phyloP scores from a whole-genome alignment of 2,329 filamentous ascomycete genomes.

The Coniochaeta hoffmannii region DNA sequence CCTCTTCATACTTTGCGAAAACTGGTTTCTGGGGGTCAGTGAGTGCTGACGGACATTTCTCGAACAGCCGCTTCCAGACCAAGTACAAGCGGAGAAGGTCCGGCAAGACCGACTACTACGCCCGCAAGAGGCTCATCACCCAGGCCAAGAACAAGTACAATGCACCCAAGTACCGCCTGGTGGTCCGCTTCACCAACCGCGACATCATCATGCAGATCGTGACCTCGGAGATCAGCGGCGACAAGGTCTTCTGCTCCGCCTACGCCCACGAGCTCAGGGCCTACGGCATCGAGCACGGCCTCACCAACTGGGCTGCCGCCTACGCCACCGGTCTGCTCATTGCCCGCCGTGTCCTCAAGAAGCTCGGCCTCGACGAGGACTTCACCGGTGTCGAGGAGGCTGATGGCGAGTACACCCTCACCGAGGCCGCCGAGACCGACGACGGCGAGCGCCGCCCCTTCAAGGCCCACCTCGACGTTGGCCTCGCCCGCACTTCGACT shows the following conservation, averaged over 20 bases:
- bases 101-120: constrained; percentile 99
- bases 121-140: constrained; percentile 98
- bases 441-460: constrained; percentile 95
- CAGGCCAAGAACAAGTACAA: constrained; percentile 99
- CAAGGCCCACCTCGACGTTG: constrained; percentile 98
- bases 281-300: constrained; percentile 96
- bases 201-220: constrained; percentile 99
- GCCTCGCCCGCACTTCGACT: constrained; percentile 93
- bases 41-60: not conserved
- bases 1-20: constrained; percentile 6
- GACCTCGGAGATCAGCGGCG: constrained; percentile 89
- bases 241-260: constrained; percentile 91
- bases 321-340: constrained; percentile 96
- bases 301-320: constrained; percentile 99
- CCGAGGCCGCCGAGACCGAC: constrained; percentile 85
- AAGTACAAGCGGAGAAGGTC: constrained; percentile 97
- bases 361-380: constrained; percentile 89
- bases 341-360: constrained; percentile 92
- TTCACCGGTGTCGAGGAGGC: constrained; percentile 96
- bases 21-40: too few relatives aligned
- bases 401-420: constrained; percentile 92
- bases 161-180: constrained; percentile 98
- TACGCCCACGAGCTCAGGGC: constrained; percentile 97
- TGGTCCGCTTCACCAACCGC: constrained; percentile 98
- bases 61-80: constrained; percentile 86